Evolutionary conservation across 257 asterid species (phyloP), one percentile per base, ranked within the genome.

Genomic region (Buddleja alternifolia): DNA sequence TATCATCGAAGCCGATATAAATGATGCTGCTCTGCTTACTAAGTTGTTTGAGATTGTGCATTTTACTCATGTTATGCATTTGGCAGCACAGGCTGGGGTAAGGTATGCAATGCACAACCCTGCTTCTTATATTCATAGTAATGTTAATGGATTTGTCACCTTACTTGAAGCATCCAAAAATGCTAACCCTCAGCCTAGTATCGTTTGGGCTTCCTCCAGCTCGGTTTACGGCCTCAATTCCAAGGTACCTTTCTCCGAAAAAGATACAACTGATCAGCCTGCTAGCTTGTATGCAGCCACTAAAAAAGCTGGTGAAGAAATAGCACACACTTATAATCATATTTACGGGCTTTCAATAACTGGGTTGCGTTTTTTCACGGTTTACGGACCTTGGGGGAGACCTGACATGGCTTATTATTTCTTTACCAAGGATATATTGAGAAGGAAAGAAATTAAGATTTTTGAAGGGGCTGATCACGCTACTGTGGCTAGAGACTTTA

Each of bases 331-430:
- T 19, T 90, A 90, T 69, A 90, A 90, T 46, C 93, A 90, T 63
- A 90, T 90, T 2, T 63, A 90, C 44, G 97, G 97, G 21, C 92
- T 90, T 23, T 88, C 95, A 0, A 79, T 90, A 4, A 90, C 95
- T 0, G 97, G 97, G 17, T 51, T 90, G 60, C 79, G 96, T 0
- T 87, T 90, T 42, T 90, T 90, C 77, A 90, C 97, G 0, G 97
- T 90, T 12, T 90, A 85, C 44, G 97, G 97, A n/a, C 97, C 95
- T 0, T 88, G 95, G 97, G 97, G 97, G 6, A 76, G 97, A 73
- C 97, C 97, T 0, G 97, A 90, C 36, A 90, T 90, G 97, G 95
- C 95, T 1, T 90, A 90, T 59, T 90, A 77, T 55, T 88, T 84
- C 87, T 90, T 90, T 50, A 90, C 97, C 0, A 90, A 76, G 74